Percentiles rank a stretch among this genome's conserved stretches.
Conservation (phyloP, 2,329 filamentous ascomycete species). For the Fusarium albosuccineum region DNA sequence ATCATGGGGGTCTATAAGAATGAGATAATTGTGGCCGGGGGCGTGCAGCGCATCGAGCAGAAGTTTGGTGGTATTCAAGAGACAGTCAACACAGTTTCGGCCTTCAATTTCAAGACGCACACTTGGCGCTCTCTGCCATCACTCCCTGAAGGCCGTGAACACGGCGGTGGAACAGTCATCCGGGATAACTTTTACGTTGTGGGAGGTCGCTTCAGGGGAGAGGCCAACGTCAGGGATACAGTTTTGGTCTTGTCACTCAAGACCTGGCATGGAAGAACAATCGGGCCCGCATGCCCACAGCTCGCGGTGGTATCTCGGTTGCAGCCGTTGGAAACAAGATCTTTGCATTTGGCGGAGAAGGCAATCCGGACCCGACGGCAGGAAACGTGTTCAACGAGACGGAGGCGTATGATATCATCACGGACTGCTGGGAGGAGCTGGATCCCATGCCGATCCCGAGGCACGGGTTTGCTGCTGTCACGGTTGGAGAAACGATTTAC, state of each 20-base stretch:
- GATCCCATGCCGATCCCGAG: background rate
- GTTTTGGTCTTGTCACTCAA: background rate
- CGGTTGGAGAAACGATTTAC: no score
- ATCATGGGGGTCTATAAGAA: background rate
- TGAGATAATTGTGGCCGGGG: background rate
- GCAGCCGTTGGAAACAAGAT: background rate
- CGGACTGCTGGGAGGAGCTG: background rate
- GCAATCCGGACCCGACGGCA: background rate
- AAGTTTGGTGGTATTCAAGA: background rate
- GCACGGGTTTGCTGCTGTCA: background rate
- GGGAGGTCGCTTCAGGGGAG: background rate
- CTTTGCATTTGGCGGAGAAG: background rate
- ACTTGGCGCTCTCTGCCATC: background rate
- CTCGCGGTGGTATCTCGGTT: background rate
- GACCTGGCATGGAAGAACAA: background rate
- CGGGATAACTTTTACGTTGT: background rate
- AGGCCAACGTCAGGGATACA: background rate
- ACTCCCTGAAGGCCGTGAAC: background rate
- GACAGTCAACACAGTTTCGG: background rate
- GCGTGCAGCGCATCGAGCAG: background rate
- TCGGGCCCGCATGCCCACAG: background rate
- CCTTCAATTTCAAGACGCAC: background rate
- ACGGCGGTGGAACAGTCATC: background rate
- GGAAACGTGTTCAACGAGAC: background rate
- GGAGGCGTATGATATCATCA: background rate